phyloP scores from a whole-genome alignment of 2,329 filamentous ascomycete species.

The Cladorrhinum sp. region DNA sequence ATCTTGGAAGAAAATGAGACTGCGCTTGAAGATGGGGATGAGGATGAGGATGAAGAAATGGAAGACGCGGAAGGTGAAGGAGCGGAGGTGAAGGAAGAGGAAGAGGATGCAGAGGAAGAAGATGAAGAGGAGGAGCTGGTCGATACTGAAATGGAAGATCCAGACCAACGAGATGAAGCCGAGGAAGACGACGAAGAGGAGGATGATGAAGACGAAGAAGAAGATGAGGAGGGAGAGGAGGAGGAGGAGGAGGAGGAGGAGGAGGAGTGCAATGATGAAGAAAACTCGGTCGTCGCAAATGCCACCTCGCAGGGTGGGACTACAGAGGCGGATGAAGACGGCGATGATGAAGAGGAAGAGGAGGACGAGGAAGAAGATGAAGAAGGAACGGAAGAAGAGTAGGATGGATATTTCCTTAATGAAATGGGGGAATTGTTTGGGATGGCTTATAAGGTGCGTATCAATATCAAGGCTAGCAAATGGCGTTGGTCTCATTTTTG shows the following conservation, averaged over 20 bases:
- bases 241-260: constrained; percentile 6
- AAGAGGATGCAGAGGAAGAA: constrained; percentile 21
- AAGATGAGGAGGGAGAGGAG: constrained; percentile 10
- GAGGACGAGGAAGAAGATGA: constrained; percentile 17
- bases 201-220: not conserved
- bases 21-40: constrained; percentile 22
- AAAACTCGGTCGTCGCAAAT: not conserved
- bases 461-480: no score
- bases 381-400: constrained; percentile 22
- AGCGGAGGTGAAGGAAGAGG: constrained; percentile 17
- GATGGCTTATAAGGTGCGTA: no score
- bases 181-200: constrained; percentile 19
- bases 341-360: constrained; percentile 25
- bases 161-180: constrained; percentile 19
- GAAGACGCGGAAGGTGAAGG: constrained; percentile 20
- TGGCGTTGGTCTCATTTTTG: not conserved
- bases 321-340: constrained; percentile 31
- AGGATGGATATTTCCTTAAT: constrained; percentile 16
- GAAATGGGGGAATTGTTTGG: no score
- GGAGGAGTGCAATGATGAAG: not conserved
- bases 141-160: constrained; percentile 11
- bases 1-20: constrained; percentile 19
- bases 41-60: constrained; percentile 16
- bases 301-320: not conserved
- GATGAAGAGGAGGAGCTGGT: constrained; percentile 20